phyloP scores from a whole-genome alignment of 2,329 filamentous ascomycete genomes.

The Bretziella fagacearum region DNA sequence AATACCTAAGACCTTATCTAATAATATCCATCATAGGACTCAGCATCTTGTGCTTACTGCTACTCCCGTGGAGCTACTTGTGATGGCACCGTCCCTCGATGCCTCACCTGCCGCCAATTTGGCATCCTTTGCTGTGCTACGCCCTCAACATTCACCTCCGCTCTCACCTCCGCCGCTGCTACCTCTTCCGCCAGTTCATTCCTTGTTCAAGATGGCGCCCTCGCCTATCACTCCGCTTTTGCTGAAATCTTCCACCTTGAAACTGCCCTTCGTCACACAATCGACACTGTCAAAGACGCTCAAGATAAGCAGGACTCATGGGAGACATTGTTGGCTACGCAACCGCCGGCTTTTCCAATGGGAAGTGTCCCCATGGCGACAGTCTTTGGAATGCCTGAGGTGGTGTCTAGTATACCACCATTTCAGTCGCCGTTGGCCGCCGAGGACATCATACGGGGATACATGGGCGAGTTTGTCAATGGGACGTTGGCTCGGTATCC shows the following conservation, averaged over 20 bases:
- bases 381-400: not conserved
- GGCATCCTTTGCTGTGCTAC: conserved; percentile 5
- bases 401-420: not conserved
- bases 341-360: conserved; percentile 5
- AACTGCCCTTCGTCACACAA: not conserved
- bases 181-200: not conserved
- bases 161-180: not conserved
- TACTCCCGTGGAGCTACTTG: not conserved
- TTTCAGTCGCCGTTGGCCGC: not conserved
- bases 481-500: conserved; percentile 4
- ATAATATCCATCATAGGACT: not conserved
- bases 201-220: conserved; percentile 2
- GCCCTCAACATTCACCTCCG: not conserved
- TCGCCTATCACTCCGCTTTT: conserved; percentile 2
- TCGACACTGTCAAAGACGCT: not conserved
- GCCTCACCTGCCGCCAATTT: conserved; percentile 3
- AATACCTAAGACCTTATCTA: not conserved
- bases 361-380: conserved; percentile 4
- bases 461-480: conserved; percentile 9
- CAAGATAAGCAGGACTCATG: not conserved
- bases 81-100: conserved; percentile 4
- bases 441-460: conserved; percentile 2
- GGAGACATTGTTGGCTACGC: not conserved
- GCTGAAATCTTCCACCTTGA: not conserved
- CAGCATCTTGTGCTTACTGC: conserved; percentile 4